Evolutionary conservation across 345 rosid genomes (phyloP).

Genomic region (Camelina sativa): DNA sequence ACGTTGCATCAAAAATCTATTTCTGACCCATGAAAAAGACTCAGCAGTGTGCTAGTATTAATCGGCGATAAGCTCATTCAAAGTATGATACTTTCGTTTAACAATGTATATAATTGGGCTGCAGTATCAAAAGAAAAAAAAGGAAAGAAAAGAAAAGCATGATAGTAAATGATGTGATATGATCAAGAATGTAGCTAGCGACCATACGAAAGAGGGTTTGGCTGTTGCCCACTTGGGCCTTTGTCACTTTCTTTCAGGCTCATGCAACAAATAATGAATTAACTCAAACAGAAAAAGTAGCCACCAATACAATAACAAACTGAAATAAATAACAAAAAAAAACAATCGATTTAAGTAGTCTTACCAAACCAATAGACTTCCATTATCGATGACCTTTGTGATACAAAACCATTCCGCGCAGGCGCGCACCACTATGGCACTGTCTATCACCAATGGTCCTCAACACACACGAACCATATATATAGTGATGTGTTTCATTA

Average conservation of each 20-base stretch:
- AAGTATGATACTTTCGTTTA: slow-evolving; percentile 14
- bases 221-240: slow-evolving; percentile 24
- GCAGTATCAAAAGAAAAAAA: too few species aligned
- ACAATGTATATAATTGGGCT: background rate
- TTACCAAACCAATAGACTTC: too few species aligned
- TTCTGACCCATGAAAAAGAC: background rate
- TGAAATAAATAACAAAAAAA: background rate
- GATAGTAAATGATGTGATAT: slow-evolving; percentile 13
- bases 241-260: slow-evolving; percentile 18
- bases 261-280: slow-evolving; percentile 22
- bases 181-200: slow-evolving; percentile 5
- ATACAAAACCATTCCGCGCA: too few species aligned
- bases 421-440: too few species aligned
- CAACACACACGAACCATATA: background rate
- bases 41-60: background rate
- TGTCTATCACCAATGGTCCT: background rate
- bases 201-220: slow-evolving; percentile 13
- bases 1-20: background rate
- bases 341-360: background rate
- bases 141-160: too few species aligned
- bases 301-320: slow-evolving; percentile 1
- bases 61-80: background rate
- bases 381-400: too few species aligned
- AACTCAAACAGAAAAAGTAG: background rate
- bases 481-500: background rate